Conservation (phyloP, 2,329 filamentous ascomycete genomes). For the Cladosporium sp. region DNA sequence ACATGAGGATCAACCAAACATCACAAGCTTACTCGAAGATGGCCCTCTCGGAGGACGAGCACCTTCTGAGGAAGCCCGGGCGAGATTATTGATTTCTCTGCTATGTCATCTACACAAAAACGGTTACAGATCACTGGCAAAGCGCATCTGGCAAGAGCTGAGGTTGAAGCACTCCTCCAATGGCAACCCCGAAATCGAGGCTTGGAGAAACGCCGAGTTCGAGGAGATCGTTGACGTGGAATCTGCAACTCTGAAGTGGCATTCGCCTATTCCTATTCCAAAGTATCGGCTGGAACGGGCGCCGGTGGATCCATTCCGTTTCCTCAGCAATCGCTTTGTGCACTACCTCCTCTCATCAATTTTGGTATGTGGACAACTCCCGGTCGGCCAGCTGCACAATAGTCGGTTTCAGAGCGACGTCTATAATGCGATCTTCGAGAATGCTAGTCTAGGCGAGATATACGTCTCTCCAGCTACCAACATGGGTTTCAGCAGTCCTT, state of each 20-base stretch:
- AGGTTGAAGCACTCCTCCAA: not conserved
- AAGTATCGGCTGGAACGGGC: not conserved
- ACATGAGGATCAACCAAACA: not conserved
- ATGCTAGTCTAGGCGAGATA: not conserved
- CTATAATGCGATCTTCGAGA: not conserved
- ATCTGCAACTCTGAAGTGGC: not conserved
- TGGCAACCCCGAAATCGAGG: not conserved
- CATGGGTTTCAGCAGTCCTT: not conserved
- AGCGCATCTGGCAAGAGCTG: not conserved
- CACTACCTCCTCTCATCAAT: not conserved
- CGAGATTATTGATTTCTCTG: not conserved
- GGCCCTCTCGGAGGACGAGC: not conserved
- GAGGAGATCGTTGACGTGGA: not conserved
- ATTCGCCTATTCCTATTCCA: not conserved
- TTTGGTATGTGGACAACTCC: not conserved
- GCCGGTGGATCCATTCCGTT: not conserved
- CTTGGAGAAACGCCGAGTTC: not conserved
- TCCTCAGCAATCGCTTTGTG: not conserved
- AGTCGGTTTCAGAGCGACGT: not conserved
- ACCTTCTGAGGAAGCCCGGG: not conserved
- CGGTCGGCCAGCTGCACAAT: not conserved
- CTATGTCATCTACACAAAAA: not conserved
- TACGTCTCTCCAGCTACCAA: not conserved
- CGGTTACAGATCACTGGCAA: not conserved
- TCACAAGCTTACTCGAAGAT: not conserved